phyloP scores from a whole-genome alignment of 345 rosid genomes.

The Euphorbia peplus region DNA sequence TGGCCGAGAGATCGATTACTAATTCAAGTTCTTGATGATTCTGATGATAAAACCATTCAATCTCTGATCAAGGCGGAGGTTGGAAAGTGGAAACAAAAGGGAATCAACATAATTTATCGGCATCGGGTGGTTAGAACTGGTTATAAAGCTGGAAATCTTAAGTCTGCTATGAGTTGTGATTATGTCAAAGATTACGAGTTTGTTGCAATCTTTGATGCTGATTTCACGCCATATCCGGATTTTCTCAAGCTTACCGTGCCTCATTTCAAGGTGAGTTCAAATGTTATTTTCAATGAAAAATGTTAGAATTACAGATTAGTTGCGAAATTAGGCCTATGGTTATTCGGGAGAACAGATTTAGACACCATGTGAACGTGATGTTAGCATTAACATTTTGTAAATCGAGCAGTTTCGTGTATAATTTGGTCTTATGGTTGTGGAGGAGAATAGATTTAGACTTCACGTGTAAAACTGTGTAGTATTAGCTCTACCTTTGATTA shows the following conservation, averaged over 20 bases:
- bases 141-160: conserved; percentile 90
- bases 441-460: too few species aligned
- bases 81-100: conserved; percentile 62
- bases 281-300: background rate
- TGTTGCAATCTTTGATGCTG: conserved; percentile 86
- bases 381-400: too few species aligned
- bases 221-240: conserved; percentile 74
- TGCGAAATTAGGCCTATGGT: too few species aligned
- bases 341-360: too few species aligned
- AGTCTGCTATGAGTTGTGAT: conserved; percentile 81
- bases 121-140: conserved; percentile 77
- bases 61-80: conserved; percentile 62
- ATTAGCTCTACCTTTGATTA: too few species aligned
- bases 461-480: too few species aligned
- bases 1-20: conserved; percentile 74
- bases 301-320: too few species aligned
- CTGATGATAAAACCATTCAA: conserved; percentile 65
- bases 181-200: conserved; percentile 68
- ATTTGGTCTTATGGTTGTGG: too few species aligned
- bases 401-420: too few species aligned
- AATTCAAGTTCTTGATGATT: conserved; percentile 81
- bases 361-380: too few species aligned
- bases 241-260: conserved; percentile 71
- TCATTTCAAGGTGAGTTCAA: conserved; percentile 61
- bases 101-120: conserved; percentile 61